Conservation (phyloP, 176 grass and related monocot genomes). For the Musa itinerans region DNA sequence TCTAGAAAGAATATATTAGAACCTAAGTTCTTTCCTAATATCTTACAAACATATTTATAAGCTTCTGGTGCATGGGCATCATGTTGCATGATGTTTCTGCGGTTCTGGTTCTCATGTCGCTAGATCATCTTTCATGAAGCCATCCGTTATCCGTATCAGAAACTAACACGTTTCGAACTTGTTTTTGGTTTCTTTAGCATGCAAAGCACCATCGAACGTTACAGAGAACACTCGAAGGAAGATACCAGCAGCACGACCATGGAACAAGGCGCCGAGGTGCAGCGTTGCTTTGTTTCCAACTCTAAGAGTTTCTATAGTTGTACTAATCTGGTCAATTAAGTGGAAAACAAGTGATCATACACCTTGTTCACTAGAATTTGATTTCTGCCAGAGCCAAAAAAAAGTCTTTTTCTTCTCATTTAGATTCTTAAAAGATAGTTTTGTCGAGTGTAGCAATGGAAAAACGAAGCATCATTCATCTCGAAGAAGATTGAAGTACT, state of each 20-base stretch:
- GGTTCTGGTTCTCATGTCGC: neutral
- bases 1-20: no score
- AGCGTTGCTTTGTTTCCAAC: no score
- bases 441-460: neutral
- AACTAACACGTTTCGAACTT: neutral
- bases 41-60: no score
- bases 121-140: neutral
- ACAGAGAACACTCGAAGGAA: neutral
- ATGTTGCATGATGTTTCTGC: no score
- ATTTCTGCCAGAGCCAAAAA: no score
- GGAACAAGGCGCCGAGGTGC: conserved; percentile 2
- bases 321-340: no score
- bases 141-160: neutral
- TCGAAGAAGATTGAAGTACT: neutral
- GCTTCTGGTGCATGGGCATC: no score
- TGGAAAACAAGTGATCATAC: no score
- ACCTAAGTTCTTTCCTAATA: no score
- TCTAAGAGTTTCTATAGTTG: no score
- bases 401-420: neutral
- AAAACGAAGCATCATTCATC: neutral
- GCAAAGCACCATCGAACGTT: conserved; percentile 7
- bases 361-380: no score
- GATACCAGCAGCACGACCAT: neutral
- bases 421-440: neutral
- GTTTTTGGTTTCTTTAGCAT: conserved; percentile 4